phyloP scores from a whole-genome alignment of 2,329 filamentous ascomycete genomes.

The Hymenoscyphus fructigenus region DNA sequence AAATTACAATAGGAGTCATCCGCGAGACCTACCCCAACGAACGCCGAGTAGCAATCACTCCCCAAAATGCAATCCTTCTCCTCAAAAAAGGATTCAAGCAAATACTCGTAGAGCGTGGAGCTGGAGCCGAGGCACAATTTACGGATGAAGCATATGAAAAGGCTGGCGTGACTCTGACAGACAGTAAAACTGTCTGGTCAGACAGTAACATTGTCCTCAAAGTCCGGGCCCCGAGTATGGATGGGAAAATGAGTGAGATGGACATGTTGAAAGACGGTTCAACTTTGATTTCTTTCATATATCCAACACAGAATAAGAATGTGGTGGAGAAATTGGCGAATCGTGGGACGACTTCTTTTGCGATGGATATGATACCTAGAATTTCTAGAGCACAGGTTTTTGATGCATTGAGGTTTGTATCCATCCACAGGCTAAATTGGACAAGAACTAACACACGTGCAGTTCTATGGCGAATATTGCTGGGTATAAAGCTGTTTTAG shows the following conservation, averaged over 20 bases:
- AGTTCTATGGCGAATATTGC: conserved; percentile 95
- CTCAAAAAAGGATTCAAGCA: conserved; percentile 82
- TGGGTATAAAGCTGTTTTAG: conserved; percentile 87
- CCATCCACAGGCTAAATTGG: not conserved
- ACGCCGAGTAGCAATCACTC: conserved; percentile 80
- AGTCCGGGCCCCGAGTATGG: conserved; percentile 69
- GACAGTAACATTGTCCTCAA: conserved; percentile 80
- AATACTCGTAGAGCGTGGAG: conserved; percentile 76
- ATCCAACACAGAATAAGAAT: conserved; percentile 76
- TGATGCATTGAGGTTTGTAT: conserved; percentile 62
- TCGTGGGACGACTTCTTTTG: conserved; percentile 73
- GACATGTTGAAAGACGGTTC: conserved; percentile 65
- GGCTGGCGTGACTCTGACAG: conserved; percentile 76
- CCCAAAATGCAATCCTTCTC: conserved; percentile 76
- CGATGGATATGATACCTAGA: conserved; percentile 90
- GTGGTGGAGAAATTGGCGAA: conserved; percentile 71
- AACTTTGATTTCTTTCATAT: conserved; percentile 79
- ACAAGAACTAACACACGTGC: conserved; percentile 18
- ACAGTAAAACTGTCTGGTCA: conserved; percentile 67
- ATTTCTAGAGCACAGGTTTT: conserved; percentile 88
- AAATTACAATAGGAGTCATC: conserved; percentile 76
- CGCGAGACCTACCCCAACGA: conserved; percentile 77
- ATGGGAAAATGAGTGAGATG: conserved; percentile 61
- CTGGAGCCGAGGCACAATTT: conserved; percentile 76
- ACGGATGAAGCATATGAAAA: conserved; percentile 73